Base-by-base conservation (phyloP, 2,329 filamentous ascomycete genomes). In the Ophioceras dolichostomum region DNA sequence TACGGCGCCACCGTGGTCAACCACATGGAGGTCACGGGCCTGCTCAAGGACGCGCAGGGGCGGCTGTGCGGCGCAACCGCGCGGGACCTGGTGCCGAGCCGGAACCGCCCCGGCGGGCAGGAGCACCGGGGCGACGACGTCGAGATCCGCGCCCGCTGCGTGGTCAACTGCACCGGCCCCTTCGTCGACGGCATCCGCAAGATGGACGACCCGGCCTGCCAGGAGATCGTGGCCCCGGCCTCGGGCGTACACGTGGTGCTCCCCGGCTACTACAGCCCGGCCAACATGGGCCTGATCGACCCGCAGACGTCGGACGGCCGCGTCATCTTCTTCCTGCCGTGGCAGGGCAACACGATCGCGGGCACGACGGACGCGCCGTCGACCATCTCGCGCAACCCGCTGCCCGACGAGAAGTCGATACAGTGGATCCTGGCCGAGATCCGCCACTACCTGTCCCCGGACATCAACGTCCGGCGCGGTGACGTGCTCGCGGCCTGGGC, bases 271-370 rank as follows among this genome's bases (percentile, higher is more conserved):
- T 82, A 81, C 60, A 83, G 79, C 54, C 83, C 84, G 37, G 72
- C 78, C 38, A 76, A 83, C 52, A 88, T 89, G 79, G 83, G 83
- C 43, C 66, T 91, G 36, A 83, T 91, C 45, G 83, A 89, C 48
- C 83, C 84, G 3, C 72, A 74, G 29, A 87, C 84, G 3, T 88
- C 83, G 1, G 83, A 91, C 50, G 83, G 83, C n/a, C 76, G 83
- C 51, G 83, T 91, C 45, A 83, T 91, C 49, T 91, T 91, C 66
- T 86, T 91, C 56, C 67, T 91, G 37, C 83, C 83, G 7, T 91
- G 83, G 83, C 80, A 89, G 58, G 83, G 83, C 38, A 84, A 84
- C 64, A 89, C 84, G 6, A 83, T 91, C 43, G 83, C 84, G 35
- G 83, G 83, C 47, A 89, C 83, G 12, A 91, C 83, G 3, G 83